Base-by-base conservation (phyloP, 805 yeast species). In the Deakozyma indianensis region DNA sequence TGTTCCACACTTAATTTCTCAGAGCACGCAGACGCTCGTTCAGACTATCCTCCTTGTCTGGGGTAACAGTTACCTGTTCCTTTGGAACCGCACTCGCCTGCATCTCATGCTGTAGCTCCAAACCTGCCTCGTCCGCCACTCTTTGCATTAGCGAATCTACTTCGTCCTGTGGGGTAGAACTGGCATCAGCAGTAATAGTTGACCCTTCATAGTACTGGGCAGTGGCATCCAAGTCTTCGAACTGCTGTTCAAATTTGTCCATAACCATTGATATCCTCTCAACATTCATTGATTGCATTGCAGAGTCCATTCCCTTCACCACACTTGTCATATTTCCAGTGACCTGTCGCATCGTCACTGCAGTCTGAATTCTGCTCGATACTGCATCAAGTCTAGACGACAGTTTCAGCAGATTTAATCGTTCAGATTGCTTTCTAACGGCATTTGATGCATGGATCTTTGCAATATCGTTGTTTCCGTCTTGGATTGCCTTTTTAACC, bases 51-150 rank as follows among this genome's bases (percentile, higher is more conserved):
- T 90, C 97, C 18, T 32, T 32, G 18, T 32, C 38, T 32, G 38
- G 18, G 18, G 11, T 32, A 32, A n/a, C 38, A 32, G 38, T n/a
- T 52, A 82, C 81, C 53, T 83, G 94, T 44, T 65, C 69, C 44
- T 65, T 64, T 15, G 71, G 54, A 9, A 65, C 61, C 4, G 70
- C 65, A 14, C 74, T 70, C 2, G 70, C 54, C 54, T 73, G 67
- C 50, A 94, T 75, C 43, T 85, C 81, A 55, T 88, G 96, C 55
- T 80, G 80, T 68, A 88, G 70, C 60, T 92, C 97, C 40, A 92
- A 69, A 2, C 98, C 99, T 0, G 96, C 96, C 60, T 90, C 97
- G 60, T 90, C 97, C 0, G 97, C 97, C 15, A 92, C 88, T 61
- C 84, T 86, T 57, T 73, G 86, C 83, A 90, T 74, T 58, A 90